phyloP scores from a whole-genome alignment of 495 filamentous ascomycete species.

The Darksidea phi region DNA sequence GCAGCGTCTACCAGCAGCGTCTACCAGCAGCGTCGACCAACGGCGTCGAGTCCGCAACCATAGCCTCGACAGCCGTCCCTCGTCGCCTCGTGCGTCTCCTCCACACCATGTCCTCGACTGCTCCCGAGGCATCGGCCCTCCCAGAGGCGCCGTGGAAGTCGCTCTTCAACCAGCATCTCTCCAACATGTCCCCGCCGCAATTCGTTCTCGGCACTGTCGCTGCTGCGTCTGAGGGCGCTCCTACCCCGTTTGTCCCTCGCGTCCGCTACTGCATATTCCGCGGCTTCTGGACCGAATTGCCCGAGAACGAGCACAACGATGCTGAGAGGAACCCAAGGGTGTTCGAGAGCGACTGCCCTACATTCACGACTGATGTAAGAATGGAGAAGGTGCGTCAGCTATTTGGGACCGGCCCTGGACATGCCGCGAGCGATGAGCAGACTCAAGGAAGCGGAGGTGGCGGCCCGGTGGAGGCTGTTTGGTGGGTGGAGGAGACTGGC shows the following conservation, averaged over 20 bases:
- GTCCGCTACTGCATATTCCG: slow-evolving; percentile 70
- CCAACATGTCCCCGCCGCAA: slow-evolving; percentile 59
- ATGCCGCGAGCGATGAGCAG: slow-evolving; percentile 38
- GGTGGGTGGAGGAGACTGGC: slow-evolving; percentile 68
- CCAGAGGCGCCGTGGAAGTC: slow-evolving; percentile 63
- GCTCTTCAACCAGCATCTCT: slow-evolving; percentile 63
- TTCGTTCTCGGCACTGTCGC: slow-evolving; percentile 71
- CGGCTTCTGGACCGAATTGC: slow-evolving; percentile 74
- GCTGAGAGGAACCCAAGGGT: slow-evolving; percentile 62
- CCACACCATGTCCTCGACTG: slow-evolving; percentile 32
- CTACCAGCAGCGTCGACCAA: neutral
- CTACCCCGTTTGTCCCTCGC: slow-evolving; percentile 53
- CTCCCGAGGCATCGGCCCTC: slow-evolving; percentile 26
- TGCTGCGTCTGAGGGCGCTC: slow-evolving; percentile 39
- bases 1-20: neutral
- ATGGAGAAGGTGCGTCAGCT: slow-evolving; percentile 80
- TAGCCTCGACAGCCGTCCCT: slow-evolving; percentile 23
- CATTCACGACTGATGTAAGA: slow-evolving; percentile 82
- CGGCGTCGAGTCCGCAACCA: slow-evolving; percentile 15
- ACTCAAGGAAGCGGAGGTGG: slow-evolving; percentile 59
- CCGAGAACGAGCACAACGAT: slow-evolving; percentile 65
- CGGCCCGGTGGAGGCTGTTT: slow-evolving; percentile 73
- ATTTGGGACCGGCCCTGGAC: slow-evolving; percentile 47
- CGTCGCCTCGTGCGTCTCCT: slow-evolving; percentile 26
- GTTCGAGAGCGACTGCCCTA: slow-evolving; percentile 71